These are phyloP conservation scores for Gentiana dahurica DNA, from an alignment of 257 asterid genomes.

Conservation along the genomic window DNA sequence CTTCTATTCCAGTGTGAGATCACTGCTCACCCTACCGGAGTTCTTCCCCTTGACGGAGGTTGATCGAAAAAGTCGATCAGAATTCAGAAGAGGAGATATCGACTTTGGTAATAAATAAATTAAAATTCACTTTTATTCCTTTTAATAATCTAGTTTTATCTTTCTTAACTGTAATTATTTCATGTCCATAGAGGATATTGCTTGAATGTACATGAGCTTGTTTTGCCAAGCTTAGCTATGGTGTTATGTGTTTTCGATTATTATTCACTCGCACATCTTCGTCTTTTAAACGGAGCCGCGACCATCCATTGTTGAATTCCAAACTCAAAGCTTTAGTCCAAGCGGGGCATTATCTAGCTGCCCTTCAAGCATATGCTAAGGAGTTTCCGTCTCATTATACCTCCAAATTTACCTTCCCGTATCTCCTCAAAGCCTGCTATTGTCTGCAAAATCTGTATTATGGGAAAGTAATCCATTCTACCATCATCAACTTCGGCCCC, in stretches of 20 bases:
- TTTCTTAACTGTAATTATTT: too few relatives aligned
- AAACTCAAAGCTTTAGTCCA: constrained; percentile 38
- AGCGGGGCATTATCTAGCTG: constrained; percentile 37
- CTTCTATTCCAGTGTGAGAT: too few relatives aligned
- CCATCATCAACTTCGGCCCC: constrained; percentile 48
- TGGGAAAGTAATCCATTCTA: constrained; percentile 53
- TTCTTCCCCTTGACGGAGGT: too few relatives aligned
- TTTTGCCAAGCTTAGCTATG: background rate
- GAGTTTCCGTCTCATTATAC: constrained; percentile 20
- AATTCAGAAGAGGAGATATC: too few relatives aligned
- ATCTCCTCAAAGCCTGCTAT: constrained; percentile 75
- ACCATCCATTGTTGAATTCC: constrained; percentile 16
- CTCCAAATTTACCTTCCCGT: constrained; percentile 61
- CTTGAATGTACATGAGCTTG: too few relatives aligned
- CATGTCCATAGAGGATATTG: too few relatives aligned
- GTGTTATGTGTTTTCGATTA: constrained; percentile 29
- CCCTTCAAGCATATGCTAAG: constrained; percentile 37
- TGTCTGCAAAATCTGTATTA: constrained; percentile 30
- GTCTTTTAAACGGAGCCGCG: constrained; percentile 13
- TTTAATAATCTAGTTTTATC: too few relatives aligned
- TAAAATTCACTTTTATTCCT: too few relatives aligned
- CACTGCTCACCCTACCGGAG: too few relatives aligned
- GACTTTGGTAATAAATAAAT: too few relatives aligned
- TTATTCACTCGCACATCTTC: constrained; percentile 24
- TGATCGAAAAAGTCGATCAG: too few relatives aligned